These are phyloP conservation scores for Cyberlindnera japonica DNA, from an alignment of 805 yeast genomes.

Conservation along the genomic window DNA sequence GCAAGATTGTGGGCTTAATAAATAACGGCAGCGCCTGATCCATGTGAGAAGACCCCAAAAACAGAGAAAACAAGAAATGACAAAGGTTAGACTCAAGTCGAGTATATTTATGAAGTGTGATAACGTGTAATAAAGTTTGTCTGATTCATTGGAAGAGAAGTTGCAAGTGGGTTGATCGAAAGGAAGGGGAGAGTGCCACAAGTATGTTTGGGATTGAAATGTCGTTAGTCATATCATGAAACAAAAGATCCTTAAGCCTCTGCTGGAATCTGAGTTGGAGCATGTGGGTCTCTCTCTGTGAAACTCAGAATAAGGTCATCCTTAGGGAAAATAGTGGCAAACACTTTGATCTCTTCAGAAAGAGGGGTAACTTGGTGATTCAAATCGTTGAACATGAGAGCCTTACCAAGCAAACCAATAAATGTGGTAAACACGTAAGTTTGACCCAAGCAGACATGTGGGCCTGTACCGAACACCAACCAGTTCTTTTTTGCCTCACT, in stretches of 20 bases:
- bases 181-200: not conserved
- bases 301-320: constrained; percentile 87
- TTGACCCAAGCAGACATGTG: constrained; percentile 95
- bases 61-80: not conserved
- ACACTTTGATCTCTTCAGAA: constrained; percentile 90
- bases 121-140: not conserved
- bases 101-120: not conserved
- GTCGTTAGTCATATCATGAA: no score
- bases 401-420: constrained; percentile 88
- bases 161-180: not conserved
- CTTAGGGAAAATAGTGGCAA: constrained; percentile 97
- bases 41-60: not conserved
- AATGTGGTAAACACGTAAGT: constrained; percentile 88
- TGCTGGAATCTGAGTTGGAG: constrained; percentile 15
- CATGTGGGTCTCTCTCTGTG: constrained; percentile 53
- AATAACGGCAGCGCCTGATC: constrained; percentile 1
- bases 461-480: constrained; percentile 96
- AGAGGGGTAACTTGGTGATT: constrained; percentile 77
- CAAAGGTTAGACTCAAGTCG: no score
- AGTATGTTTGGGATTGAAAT: not conserved
- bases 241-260: constrained; percentile 5
- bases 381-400: constrained; percentile 75
- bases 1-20: not conserved
- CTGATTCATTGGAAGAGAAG: not conserved
- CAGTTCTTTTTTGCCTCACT: constrained; percentile 80